Percentiles rank a stretch among this genome's conserved stretches.
These are phyloP conservation scores for Gynandropsis gynandra DNA, from an alignment of 345 rosid species.

Conservation along the genomic window DNA sequence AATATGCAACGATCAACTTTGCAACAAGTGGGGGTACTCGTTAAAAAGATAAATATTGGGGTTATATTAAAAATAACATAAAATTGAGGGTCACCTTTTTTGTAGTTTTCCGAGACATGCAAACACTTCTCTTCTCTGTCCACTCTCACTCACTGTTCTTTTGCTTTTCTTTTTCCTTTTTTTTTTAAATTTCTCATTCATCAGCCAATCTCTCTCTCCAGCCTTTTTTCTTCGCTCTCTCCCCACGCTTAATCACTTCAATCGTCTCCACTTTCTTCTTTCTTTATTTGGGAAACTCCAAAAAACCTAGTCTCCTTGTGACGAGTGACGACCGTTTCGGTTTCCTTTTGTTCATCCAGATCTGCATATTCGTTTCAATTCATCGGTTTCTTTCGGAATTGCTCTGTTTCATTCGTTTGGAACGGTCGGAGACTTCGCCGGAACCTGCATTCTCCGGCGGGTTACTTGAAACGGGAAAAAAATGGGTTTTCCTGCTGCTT, in stretches of 20 bases:
- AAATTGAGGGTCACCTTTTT: background rate
- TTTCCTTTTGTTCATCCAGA: slow-evolving; percentile 17
- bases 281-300: slow-evolving; percentile 6
- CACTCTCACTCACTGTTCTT: background rate
- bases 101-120: background rate
- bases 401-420: background rate
- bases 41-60: too few relatives aligned
- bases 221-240: slow-evolving; percentile 20
- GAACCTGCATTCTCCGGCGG: background rate
- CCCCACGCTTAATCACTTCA: slow-evolving; percentile 15
- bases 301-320: background rate
- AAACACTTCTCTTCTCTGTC: background rate
- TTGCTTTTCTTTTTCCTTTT: slow-evolving; percentile 15
- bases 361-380: slow-evolving; percentile 15
- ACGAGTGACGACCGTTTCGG: slow-evolving; percentile 8
- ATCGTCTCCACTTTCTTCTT: slow-evolving; percentile 12
- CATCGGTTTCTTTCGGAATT: background rate
- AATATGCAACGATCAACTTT: too few relatives aligned
- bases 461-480: background rate
- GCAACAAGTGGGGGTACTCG: too few relatives aligned
- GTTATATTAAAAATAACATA: background rate
- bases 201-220: slow-evolving; percentile 17
- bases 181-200: background rate
- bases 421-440: slow-evolving; percentile 16
- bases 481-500: slow-evolving; percentile 10